Evolutionary conservation across 192 early-diverging fungal genomes (phyloP).

Genomic region (Coemansia sp.): DNA sequence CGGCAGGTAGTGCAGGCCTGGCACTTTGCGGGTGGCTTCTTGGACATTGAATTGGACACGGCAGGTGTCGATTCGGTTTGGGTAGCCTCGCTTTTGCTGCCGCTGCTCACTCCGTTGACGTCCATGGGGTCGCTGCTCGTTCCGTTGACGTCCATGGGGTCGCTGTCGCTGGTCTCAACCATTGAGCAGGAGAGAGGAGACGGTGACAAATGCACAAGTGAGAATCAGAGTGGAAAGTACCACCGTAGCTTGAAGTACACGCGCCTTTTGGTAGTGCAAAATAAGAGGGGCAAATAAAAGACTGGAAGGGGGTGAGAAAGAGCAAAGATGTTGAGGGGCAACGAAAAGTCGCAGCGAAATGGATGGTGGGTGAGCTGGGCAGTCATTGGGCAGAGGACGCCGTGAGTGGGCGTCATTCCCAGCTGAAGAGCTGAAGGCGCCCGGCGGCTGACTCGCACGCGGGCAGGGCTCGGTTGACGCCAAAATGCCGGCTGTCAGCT

Average conservation of each 20-base stretch:
- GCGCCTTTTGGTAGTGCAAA: conserved; percentile 1
- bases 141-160: conserved; percentile 20
- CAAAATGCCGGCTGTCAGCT: not conserved
- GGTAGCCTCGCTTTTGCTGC: conserved; percentile 19
- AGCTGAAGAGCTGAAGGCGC: not conserved
- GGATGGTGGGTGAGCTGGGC: not conserved
- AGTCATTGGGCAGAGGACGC: conserved; percentile 1
- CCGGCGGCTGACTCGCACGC: conserved; percentile 2
- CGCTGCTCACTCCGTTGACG: conserved; percentile 4
- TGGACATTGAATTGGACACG: conserved; percentile 9
- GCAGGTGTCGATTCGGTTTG: conserved; percentile 8
- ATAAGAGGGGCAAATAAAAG: not conserved
- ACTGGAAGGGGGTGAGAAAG: not conserved
- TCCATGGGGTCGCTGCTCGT: conserved; percentile 17
- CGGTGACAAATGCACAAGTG: not conserved
- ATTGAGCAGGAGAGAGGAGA: conserved; percentile 5
- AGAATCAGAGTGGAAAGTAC: not conserved
- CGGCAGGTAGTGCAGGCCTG: conserved; percentile 55
- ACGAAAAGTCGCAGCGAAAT: not conserved
- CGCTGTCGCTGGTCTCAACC: conserved; percentile 49
- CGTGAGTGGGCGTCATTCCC: not conserved
- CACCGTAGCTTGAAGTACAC: not conserved
- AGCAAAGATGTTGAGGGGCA: not conserved
- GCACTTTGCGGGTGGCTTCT: conserved; percentile 43
- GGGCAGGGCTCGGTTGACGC: conserved; percentile 1